Base-by-base conservation (phyloP, 1,284 basidiomycete genomes). In the Ustilago xerochloae region DNA sequence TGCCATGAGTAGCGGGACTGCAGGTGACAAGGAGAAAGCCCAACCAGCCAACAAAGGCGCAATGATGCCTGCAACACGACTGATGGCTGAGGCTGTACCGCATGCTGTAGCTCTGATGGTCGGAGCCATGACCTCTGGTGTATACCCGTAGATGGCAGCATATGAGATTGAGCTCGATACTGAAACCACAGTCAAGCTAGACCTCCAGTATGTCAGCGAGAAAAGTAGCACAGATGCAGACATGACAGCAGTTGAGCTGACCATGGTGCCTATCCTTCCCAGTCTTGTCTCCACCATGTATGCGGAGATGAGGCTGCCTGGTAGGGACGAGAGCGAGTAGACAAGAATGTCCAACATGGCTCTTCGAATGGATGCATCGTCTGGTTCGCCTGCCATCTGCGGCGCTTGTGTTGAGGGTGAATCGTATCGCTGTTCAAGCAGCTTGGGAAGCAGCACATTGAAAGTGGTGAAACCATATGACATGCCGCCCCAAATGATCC, bases 381-480 rank as follows among this genome's bases (percentile, higher is more conserved):
- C 59, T 10, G 66, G 51, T 24, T 60, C 54, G 3, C 18, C 52
- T 32, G 7, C 22, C 52, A 28, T 8, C 3, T 22, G 12, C 29
- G n/a, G 24, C 10, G 22, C n/a, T 26, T 39, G 36, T 3, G 53
- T 32, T 20, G 3, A 16, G 26, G 59, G 52, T 7, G 36, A 26
- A 8, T 66, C 73, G 35, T 68, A 68, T 1, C 69, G 54, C 24
- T 58, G 58, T 62, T 76, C 65, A 16, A 98, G 86, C 15, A 96
- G 88, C 79, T 94, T 94, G 0, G 96, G 96, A 20, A 97, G 88
- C 85, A 91, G 98, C 13, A 97, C 94, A 81, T 98, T 99, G 87
- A 98, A 98, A 90, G 96, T 96, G 7, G 93, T 97, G 81, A 90
- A 94, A 2, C 90, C 93, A 91, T 80, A 52, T 52, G 67, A 69